Conservation (phyloP, 352 stramenopile genomes). For the Elongisporangium prolatum region DNA sequence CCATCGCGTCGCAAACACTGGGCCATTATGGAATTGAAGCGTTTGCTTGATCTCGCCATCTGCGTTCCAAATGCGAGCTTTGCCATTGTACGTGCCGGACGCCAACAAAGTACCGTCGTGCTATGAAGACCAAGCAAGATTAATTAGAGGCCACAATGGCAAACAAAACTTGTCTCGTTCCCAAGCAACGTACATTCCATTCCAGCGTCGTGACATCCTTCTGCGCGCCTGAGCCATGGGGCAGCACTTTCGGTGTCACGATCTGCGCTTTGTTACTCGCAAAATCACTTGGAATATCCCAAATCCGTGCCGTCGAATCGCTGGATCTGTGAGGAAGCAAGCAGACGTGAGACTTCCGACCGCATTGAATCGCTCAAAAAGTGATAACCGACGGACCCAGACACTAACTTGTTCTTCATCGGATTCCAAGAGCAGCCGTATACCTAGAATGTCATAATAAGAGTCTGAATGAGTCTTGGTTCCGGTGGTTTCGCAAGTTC, state of each 20-base stretch:
- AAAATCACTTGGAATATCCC: slow-evolving; percentile 84
- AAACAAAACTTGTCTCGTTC: neutral
- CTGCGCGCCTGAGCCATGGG: slow-evolving; percentile 85
- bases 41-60: slow-evolving; percentile 79
- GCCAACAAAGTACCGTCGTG: slow-evolving; percentile 89
- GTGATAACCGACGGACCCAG: slow-evolving; percentile 38
- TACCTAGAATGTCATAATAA: slow-evolving; percentile 56
- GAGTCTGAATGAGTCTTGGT: slow-evolving; percentile 23
- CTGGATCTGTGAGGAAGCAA: slow-evolving; percentile 51
- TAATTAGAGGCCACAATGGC: neutral
- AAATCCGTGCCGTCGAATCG: slow-evolving; percentile 94
- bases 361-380: too few species aligned
- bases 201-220: slow-evolving; percentile 98
- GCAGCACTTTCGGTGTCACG: slow-evolving; percentile 48
- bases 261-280: slow-evolving; percentile 24
- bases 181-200: slow-evolving; percentile 87
- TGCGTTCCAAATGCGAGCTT: slow-evolving; percentile 73
- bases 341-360: neutral
- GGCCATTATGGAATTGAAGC: slow-evolving; percentile 82
- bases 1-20: slow-evolving; percentile 83
- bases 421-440: slow-evolving; percentile 98
- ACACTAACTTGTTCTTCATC: slow-evolving; percentile 92
- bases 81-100: slow-evolving; percentile 95
- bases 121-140: slow-evolving; percentile 22
- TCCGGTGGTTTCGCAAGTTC: neutral